Conservation (phyloP, 2,329 filamentous ascomycete genomes). For the Celoporthe dispersa region DNA sequence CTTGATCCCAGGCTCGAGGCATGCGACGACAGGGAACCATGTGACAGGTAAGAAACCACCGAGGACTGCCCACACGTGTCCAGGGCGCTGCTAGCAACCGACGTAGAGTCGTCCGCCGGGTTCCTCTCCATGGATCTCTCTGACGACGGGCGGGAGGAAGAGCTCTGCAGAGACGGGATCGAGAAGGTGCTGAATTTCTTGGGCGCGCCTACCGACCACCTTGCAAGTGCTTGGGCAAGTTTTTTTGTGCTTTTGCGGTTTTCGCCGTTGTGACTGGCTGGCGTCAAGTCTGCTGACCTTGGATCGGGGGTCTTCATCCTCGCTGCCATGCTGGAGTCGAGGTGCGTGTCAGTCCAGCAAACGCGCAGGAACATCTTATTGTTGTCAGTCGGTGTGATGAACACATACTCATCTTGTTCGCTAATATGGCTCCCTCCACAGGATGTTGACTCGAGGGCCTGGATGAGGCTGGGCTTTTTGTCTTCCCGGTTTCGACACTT, state of each 20-base stretch:
- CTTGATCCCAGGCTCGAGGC: constrained; percentile 18
- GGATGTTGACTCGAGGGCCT: neutral
- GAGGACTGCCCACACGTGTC: constrained; percentile 9
- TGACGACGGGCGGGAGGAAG: constrained; percentile 16
- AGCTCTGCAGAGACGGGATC: constrained; percentile 5
- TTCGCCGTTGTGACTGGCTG: neutral
- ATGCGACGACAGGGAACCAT: neutral
- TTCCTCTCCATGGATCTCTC: constrained; percentile 1
- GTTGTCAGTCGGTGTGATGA: neutral
- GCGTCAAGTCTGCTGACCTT: neutral
- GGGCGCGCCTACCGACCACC: constrained; percentile 12
- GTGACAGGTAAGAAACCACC: neutral
- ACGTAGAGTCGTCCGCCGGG: constrained; percentile 15
- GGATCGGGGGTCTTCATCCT: neutral
- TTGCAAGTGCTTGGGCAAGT: constrained; percentile 12
- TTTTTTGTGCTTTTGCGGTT: constrained; percentile 9
- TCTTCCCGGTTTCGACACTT: neutral
- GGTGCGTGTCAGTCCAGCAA: neutral
- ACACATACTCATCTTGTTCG: constrained; percentile 8
- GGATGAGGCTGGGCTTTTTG: neutral
- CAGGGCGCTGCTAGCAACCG: constrained; percentile 12
- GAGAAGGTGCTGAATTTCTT: constrained; percentile 2
- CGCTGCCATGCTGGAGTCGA: neutral
- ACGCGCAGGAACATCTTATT: neutral
- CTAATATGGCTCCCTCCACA: neutral